Base-by-base conservation (phyloP, 345 rosid genomes). In the Trapa bicornis region DNA sequence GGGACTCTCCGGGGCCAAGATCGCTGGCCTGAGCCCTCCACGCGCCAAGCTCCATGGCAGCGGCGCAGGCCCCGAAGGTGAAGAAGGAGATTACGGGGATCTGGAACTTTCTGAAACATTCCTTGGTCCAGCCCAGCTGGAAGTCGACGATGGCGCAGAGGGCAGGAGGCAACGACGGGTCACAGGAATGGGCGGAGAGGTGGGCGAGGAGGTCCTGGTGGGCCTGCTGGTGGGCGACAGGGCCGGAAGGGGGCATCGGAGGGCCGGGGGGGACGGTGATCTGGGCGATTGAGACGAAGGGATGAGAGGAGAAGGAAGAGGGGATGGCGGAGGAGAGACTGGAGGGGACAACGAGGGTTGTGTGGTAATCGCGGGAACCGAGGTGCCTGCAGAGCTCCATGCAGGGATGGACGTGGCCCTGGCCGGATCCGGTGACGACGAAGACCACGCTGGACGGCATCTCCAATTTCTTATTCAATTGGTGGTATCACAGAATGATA, bases 401-500 rank as follows among this genome's bases (percentile, higher is more conserved):
- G 48, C 70, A 75, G 6, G 85, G 83, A 10, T 65, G 73, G 71
- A 82, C 65, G 67, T 82, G 86, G 37, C 86, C 86, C 37, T 74
- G 79, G 10, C 80, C 83, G 0, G 70, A 76, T 14, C 81, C 81
- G 38, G 82, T 77, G 53, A 82, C 70, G 3, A 78, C 62, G 79
- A 77, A 80, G 63, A 82, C 70, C 72, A 75, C 76, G 0, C 39
- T 61, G 56, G 57, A 43, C 3, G 72, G 42, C 72, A 47, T 7
- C 15, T 68, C 54, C 13, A 66, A 15, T 50, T 50, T 29, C 4
- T 7, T 1, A 48, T 48, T 48, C 16, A 17, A 10, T 17, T 6
- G 8, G 45, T 42, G 8, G 45, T 4, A 42, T 67, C 77, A 38
- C 29, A 22, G 29, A 22, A 70, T 41, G 9, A 77, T 45, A 0